Base-by-base conservation (phyloP, 2,329 filamentous ascomycete genomes). In the Hymenoscyphus fraxineus region DNA sequence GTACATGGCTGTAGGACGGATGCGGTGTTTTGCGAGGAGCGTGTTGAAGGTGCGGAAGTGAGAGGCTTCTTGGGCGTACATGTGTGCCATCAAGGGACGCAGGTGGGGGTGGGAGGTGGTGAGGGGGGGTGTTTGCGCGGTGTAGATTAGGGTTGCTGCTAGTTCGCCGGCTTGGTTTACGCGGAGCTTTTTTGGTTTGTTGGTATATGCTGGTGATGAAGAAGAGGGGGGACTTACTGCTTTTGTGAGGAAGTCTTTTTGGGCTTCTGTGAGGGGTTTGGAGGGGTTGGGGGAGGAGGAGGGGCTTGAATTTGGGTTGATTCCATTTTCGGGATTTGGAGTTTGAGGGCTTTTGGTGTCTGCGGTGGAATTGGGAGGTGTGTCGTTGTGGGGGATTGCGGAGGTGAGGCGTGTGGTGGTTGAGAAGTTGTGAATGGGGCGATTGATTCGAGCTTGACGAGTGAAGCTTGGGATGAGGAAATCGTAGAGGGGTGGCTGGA, bases 131-230 rank as follows among this genome's bases (percentile, higher is more conserved):
- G 88, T 94, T 77, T 99, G 95, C 1, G 92, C 88, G 1, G 87
- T 88, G 80, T 98, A 99, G 77, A 99, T 99, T 63, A 96, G 86
- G 32, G 92, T 94, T 38, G 95, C 95, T 62, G 95, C 95, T n/a
- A 99, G 86, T 79, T 99, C 95, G 75, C 95, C 95, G 31, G 95
- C 93, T 79, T 99, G 95, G 78, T 99, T 98, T 64, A 99, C 95
- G 67, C 95, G 92, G 38, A 98, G 87, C 86, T 89, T 16, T 22
- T 27, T 12, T 35, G 31, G 31, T 54, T 31, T 51, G 32, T 31
- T 57, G 44, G 58, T 56, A 32, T 6, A 56, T 19, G 32, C 51
- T 1, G n/a, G 39, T 19, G 15, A 38, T 38, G 16, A 55, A 35
- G 13, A 19, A 10, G n/a, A 51, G 19, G 31, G 40, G 51, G 27